Base-by-base conservation (phyloP, 2,329 filamentous ascomycete genomes). In the Pezicula carpinea region DNA sequence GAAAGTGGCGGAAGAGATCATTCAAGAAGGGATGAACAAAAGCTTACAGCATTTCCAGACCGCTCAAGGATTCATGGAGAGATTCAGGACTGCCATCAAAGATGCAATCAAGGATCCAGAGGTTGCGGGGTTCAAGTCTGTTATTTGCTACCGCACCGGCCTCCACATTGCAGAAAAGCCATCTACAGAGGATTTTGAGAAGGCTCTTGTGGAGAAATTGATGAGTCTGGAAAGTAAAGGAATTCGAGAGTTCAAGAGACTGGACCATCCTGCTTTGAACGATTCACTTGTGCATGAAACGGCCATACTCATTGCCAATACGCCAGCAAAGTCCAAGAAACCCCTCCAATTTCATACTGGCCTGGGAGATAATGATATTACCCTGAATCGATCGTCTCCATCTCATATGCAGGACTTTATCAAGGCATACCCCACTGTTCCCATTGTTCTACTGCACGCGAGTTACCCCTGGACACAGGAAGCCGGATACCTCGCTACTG, bases 311-410 rank as follows among this genome's bases (percentile, higher is more conserved):
- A 75, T 92, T 43, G 65, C 69, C 7, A 66, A 72, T 32, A 66
- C 69, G 26, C 63, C 62, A 3, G 65, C 66, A 1, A 56, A 65
- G 10, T 19, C 23, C 48, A 78, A 77, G 47, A 93, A 92, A 61
- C 87, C 88, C 0, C 70, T 95, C 11, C 89, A 95, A 59, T 86
- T 95, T 53, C 89, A 95, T 59, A 93, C 87, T 0, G 88, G 88
- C 0, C 73, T 93, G 0, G 88, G 89, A 1, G 89, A 93, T 59
- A 87, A 83, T 54, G 88, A 93, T 57, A 85, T 93, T 43, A 77
- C 73, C 4, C 69, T 95, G 21, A 69, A 79, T 3, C 77, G 76
- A 43, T 78, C 87, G 0, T 92, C 89, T 35, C 88, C 89, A 1
- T 79, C 87, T 0, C 82, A 87, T 56, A 69, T 95, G 19, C 87